Conservation (phyloP, 345 rosid genomes). For the Citrus medica region DNA sequence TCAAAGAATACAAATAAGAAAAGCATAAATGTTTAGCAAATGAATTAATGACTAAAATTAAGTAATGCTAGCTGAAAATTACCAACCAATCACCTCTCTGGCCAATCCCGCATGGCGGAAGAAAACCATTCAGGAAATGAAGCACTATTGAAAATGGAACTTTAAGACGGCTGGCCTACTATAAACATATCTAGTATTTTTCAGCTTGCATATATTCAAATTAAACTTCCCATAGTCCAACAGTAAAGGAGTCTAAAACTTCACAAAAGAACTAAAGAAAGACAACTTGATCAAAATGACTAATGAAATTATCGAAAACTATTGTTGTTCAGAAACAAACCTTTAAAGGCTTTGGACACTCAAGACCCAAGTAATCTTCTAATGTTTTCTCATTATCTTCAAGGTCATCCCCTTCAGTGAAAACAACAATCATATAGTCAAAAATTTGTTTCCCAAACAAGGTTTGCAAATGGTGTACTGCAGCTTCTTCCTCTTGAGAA, state of each 20-base stretch:
- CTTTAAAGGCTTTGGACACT: conserved; percentile 72
- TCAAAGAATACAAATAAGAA: no score
- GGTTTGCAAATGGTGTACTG: conserved; percentile 58
- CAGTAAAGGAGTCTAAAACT: not conserved
- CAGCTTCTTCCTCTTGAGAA: conserved; percentile 70
- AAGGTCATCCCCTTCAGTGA: conserved; percentile 90
- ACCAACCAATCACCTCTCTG: not conserved
- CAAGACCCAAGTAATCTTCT: conserved; percentile 66
- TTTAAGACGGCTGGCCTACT: not conserved
- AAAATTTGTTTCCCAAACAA: conserved; percentile 67
- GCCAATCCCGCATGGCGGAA: not conserved
- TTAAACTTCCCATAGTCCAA: not conserved
- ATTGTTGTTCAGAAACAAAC: conserved; percentile 29
- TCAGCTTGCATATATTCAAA: not conserved
- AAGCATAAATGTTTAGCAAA: no score
- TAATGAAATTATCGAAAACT: not conserved
- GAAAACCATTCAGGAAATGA: not conserved
- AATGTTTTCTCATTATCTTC: conserved; percentile 76
- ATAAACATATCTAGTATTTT: not conserved
- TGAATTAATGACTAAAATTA: not conserved
- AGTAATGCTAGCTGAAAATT: not conserved
- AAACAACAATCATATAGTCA: conserved; percentile 78
- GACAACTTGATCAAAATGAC: not conserved
- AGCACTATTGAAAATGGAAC: not conserved
- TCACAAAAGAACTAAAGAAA: not conserved